phyloP scores from a whole-genome alignment of 495 filamentous ascomycete genomes.

The Aspergillus ellipticus region DNA sequence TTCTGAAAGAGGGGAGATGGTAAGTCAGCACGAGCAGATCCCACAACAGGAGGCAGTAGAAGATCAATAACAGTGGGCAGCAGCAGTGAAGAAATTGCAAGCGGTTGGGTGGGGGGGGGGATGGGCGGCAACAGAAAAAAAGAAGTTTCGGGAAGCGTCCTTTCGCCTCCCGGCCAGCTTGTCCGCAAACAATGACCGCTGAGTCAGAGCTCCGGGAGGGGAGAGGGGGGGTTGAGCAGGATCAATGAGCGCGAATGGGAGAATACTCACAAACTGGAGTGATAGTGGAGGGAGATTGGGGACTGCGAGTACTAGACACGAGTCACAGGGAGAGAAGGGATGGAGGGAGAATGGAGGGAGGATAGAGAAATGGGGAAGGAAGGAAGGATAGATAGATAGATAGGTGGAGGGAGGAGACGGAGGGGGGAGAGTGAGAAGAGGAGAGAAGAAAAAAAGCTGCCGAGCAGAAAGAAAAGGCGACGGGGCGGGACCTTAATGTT shows the following conservation, averaged over 20 bases:
- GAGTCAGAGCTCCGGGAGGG: background rate
- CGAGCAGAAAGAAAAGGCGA: conserved; percentile 6
- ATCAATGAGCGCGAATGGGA: no score
- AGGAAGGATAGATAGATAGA: background rate
- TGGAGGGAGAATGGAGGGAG: background rate
- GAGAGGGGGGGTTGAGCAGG: background rate
- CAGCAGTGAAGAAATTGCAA: background rate
- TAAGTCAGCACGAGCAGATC: background rate
- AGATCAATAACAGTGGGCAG: background rate
- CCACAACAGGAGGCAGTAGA: no score
- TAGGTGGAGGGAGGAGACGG: background rate
- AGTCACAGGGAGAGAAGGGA: background rate
- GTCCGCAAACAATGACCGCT: background rate
- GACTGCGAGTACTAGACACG: background rate
- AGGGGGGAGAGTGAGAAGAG: conserved; percentile 1
- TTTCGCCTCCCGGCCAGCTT: background rate
- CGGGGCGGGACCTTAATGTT: conserved; percentile 27
- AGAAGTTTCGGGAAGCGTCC: background rate
- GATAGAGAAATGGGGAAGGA: background rate
- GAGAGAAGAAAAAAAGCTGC: conserved; percentile 2
- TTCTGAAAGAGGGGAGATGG: conserved; percentile 12
- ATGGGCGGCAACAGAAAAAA: background rate
- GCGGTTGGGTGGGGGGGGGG: background rate
- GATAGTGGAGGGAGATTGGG: background rate
- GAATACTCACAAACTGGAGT: no score